Percentiles rank a stretch among this genome's conserved stretches.
phyloP scores from a whole-genome alignment of 2,329 filamentous ascomycete genomes.

The Exophiala calicioides region DNA sequence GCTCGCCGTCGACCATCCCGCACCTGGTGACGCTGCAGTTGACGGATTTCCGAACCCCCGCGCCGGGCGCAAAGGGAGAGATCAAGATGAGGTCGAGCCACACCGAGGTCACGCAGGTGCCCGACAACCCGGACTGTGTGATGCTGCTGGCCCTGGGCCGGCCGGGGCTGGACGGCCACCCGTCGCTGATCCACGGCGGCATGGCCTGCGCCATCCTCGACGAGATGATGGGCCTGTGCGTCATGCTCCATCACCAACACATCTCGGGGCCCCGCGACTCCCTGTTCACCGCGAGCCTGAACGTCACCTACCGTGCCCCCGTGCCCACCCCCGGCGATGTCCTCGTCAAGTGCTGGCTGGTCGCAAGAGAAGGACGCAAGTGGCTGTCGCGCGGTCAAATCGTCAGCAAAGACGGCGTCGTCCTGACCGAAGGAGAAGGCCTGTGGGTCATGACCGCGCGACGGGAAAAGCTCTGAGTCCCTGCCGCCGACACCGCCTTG shows the following conservation, averaged over 20 bases:
- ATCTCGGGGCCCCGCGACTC: constrained; percentile 21
- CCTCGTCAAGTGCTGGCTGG: constrained; percentile 28
- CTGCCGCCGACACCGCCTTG: no score
- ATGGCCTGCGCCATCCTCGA: constrained; percentile 45
- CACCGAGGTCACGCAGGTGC: constrained; percentile 20
- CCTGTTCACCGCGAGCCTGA: constrained; percentile 30
- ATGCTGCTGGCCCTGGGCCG: constrained; percentile 39
- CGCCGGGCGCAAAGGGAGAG: constrained; percentile 28
- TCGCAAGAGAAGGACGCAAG: constrained; percentile 29
- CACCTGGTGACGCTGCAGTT: constrained; percentile 43
- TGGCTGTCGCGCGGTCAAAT: constrained; percentile 30
- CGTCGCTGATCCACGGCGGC: constrained; percentile 43
- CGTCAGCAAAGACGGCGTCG: constrained; percentile 28
- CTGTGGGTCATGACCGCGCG: constrained; percentile 29
- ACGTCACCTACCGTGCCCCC: constrained; percentile 29
- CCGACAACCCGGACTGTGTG: constrained; percentile 38
- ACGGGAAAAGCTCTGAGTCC: constrained; percentile 28
- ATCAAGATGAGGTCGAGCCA: constrained; percentile 21
- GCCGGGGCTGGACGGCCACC: constrained; percentile 44
- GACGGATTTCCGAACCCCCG: constrained; percentile 30
- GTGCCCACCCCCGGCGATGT: constrained; percentile 28
- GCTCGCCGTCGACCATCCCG: constrained; percentile 43
- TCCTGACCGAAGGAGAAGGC: constrained; percentile 30
- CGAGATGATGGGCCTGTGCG: constrained; percentile 46
- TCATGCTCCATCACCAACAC: constrained; percentile 35